These are phyloP conservation scores for Erodium trifolium DNA, from an alignment of 441 rosid genomes.

Conservation along the genomic window DNA sequence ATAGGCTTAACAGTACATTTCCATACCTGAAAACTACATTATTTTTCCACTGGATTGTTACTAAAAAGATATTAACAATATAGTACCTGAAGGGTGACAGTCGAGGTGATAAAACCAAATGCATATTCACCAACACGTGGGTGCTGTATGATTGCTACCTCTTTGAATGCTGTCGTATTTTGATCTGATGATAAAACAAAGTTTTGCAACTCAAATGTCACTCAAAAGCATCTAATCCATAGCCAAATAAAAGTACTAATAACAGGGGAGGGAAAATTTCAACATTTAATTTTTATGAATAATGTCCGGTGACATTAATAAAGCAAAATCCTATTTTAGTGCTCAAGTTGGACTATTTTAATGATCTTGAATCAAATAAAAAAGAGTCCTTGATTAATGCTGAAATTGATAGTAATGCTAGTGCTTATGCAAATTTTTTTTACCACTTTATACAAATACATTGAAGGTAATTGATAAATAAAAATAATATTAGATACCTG, in stretches of 20 bases:
- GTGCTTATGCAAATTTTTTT: not conserved
- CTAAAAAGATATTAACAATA: too few relatives aligned
- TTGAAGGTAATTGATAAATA: not conserved
- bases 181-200: not conserved
- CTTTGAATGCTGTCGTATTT: not conserved
- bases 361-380: not conserved
- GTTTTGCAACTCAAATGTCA: not conserved
- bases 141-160: not conserved
- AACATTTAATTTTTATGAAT: too few relatives aligned
- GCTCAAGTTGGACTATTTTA: not conserved
- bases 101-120: not conserved
- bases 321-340: too few relatives aligned
- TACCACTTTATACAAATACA: not conserved
- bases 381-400: not conserved
- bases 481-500: constrained; percentile 34
- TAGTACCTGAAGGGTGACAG: not conserved
- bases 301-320: too few relatives aligned
- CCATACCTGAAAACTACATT: too few relatives aligned
- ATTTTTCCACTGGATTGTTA: not conserved
- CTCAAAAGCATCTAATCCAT: not conserved
- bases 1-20: too few relatives aligned
- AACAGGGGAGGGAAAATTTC: too few relatives aligned
- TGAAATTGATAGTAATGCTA: not conserved
- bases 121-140: not conserved
- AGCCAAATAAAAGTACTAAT: too few relatives aligned